Conservation (phyloP, 2,329 filamentous ascomycete species). For the Diaporthe helianthi region DNA sequence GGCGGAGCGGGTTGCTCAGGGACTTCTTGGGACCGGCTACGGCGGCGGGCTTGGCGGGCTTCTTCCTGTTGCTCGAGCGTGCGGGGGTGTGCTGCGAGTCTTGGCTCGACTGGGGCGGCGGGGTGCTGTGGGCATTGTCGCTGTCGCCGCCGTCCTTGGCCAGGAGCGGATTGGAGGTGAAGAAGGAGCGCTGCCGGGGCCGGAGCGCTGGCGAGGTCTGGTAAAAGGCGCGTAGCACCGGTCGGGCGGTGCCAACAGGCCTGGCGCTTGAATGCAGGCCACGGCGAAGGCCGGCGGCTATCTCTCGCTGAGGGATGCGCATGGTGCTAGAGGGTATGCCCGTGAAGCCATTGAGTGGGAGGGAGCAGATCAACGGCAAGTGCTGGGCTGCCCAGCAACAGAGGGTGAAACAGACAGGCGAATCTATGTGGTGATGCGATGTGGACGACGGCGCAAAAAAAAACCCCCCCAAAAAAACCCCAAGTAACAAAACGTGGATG, state of each 20-base stretch:
- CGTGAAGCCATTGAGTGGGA: slow-evolving; percentile 30
- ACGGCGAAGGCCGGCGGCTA: slow-evolving; percentile 29
- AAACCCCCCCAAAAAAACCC: no score
- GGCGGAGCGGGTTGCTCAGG: slow-evolving; percentile 79
- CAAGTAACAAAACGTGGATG: background rate
- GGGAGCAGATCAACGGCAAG: background rate
- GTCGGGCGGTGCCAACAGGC: slow-evolving; percentile 37
- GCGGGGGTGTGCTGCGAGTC: background rate
- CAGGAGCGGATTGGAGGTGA: slow-evolving; percentile 68
- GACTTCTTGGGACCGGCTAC: slow-evolving; percentile 62
- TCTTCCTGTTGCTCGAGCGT: slow-evolving; percentile 28
- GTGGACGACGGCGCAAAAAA: background rate
- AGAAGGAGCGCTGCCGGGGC: slow-evolving; percentile 68
- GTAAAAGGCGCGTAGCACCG: slow-evolving; percentile 52
- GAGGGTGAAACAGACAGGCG: background rate
- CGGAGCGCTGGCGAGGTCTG: slow-evolving; percentile 50
- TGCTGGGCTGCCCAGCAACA: background rate
- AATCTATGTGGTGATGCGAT: background rate
- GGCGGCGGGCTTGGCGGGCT: slow-evolving; percentile 29
- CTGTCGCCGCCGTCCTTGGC: slow-evolving; percentile 46
- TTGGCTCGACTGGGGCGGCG: background rate
- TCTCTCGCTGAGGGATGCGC: slow-evolving; percentile 31
- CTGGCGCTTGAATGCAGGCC: slow-evolving; percentile 40
- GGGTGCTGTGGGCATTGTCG: slow-evolving; percentile 9
- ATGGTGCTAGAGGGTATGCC: slow-evolving; percentile 19